Percentiles rank a stretch among this genome's conserved stretches.
phyloP scores from a whole-genome alignment of 495 filamentous ascomycete genomes.

The Lophiostoma macrostomum region DNA sequence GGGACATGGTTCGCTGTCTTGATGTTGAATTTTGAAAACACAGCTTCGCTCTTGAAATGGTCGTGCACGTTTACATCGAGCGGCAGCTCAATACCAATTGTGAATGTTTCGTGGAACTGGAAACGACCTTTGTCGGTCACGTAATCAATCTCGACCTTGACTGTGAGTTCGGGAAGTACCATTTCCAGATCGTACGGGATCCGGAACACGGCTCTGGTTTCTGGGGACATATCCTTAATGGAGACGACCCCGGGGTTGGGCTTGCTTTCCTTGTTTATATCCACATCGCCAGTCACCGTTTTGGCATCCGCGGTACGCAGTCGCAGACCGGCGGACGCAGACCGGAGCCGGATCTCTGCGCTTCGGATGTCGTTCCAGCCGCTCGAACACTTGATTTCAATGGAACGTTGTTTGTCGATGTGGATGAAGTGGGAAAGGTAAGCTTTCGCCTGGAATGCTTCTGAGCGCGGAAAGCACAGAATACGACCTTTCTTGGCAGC shows the following conservation, averaged over 20 bases:
- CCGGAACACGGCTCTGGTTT: constrained; percentile 54
- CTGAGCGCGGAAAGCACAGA: constrained; percentile 50
- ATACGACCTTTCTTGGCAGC: constrained; percentile 48
- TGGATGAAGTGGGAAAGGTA: constrained; percentile 59
- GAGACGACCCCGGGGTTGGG: constrained; percentile 65
- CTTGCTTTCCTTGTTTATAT: constrained; percentile 57
- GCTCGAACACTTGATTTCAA: constrained; percentile 69
- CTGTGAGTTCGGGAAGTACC: constrained; percentile 64
- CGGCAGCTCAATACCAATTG: constrained; percentile 67
- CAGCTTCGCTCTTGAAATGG: constrained; percentile 75
- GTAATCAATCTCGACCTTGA: constrained; percentile 76
- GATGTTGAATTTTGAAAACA: constrained; percentile 88
- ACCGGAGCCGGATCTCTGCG: constrained; percentile 68
- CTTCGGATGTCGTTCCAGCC: constrained; percentile 73
- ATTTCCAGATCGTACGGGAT: constrained; percentile 87
- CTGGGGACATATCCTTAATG: constrained; percentile 53
- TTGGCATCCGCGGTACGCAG: constrained; percentile 71
- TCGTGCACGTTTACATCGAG: constrained; percentile 97
- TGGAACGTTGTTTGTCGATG: constrained; percentile 68
- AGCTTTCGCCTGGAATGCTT: constrained; percentile 51
- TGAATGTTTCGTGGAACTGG: constrained; percentile 60
- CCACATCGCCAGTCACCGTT: constrained; percentile 48
- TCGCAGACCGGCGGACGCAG: constrained; percentile 83
- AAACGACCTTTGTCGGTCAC: constrained; percentile 71
- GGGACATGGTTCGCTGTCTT: constrained; percentile 72